Evolutionary conservation across 2,329 filamentous ascomycete genomes (phyloP), one percentile per base, ranked within the genome.

Genomic region (Claviceps sp.): DNA sequence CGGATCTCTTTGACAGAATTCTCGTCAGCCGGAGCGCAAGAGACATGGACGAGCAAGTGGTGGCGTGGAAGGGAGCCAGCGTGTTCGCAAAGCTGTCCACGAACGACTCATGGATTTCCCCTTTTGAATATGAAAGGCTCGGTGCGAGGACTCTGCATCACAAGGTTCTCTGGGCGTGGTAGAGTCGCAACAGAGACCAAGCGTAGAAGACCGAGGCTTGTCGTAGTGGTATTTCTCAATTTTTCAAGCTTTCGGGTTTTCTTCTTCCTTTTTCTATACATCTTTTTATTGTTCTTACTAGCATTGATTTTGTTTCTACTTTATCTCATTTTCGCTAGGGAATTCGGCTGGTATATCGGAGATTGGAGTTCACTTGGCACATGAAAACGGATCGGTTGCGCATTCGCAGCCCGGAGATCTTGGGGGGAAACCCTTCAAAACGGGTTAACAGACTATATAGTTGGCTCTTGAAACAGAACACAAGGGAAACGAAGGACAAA

Each of bases 11-110:
- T 20, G 81, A 84, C 37, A 72, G 74, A 54, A 81, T 84, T 55
- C 68, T 82, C 24, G 80, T 84, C 50, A 81, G 79, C 55, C 73
- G 76, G 55, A 93, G 76, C 76, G 93, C 93, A 0, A 77, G 91
- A 61, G 93, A 98, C 61, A 85, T 98, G 72, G 93, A 98, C 68
- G 88, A 93, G 55, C 89, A 96, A 69, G 90, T 97, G n/a, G 86
- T 97, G 50, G 84, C 85, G 8, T 98, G 93, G 93, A 98, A 98
- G 76, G 93, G 93, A 4, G 93, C 88, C 0, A 95, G 89, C 64
- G 90, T 98, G 16, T 98, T 96, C 73, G 90, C 88, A 2, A 89
- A 95, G 70, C 72, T 97, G 59, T 79, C 83, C 46, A 90, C 88
- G 16, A 97, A 97, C 69, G 93, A 98, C 67, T 93, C 86, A 61